These are phyloP conservation scores for Herpetomonas samuelpessoai DNA, from an alignment of 208 protist genomes.

Conservation along the genomic window DNA sequence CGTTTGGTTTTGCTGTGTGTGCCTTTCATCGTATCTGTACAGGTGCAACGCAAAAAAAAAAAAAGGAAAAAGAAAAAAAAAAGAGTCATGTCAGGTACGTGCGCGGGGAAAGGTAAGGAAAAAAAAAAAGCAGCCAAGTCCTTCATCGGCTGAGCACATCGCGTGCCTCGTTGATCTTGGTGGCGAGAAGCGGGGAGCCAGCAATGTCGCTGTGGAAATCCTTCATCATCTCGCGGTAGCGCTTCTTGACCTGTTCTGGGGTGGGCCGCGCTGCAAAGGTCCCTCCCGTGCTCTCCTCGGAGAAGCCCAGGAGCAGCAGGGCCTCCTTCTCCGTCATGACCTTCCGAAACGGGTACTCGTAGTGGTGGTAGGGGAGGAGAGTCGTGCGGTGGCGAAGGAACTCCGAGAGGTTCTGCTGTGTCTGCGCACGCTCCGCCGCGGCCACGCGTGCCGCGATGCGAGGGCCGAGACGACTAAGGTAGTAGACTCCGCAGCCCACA, in stretches of 20 bases:
- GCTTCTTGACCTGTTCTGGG: conserved; percentile 60
- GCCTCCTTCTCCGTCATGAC: conserved; percentile 69
- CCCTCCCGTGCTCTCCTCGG: conserved; percentile 21
- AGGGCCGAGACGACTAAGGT: conserved; percentile 40
- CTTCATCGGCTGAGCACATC: conserved; percentile 31
- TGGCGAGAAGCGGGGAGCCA: conserved; percentile 68
- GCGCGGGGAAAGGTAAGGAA: too few relatives aligned
- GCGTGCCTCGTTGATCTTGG: conserved; percentile 83
- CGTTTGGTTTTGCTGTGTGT: too few relatives aligned
- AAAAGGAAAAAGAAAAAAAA: too few relatives aligned
- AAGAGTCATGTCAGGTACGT: too few relatives aligned
- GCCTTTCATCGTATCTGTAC: too few relatives aligned
- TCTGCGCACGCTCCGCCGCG: conserved; percentile 4
- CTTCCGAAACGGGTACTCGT: conserved; percentile 63
- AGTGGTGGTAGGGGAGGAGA: conserved; percentile 36
- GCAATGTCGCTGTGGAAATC: conserved; percentile 72
- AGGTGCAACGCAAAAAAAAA: too few relatives aligned
- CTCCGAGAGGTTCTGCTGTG: conserved; percentile 6
- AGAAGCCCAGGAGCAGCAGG: conserved; percentile 60
- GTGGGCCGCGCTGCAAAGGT: conserved; percentile 25
- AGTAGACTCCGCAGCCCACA: conserved; percentile 47
- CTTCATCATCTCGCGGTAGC: conserved; percentile 67
- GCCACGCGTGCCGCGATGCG: conserved; percentile 49
- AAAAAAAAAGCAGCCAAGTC: too few relatives aligned
- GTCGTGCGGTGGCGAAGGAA: conserved; percentile 1